Evolutionary conservation across 108 stramenopile species (phyloP).

Genomic region (Skeletonema grethae): DNA sequence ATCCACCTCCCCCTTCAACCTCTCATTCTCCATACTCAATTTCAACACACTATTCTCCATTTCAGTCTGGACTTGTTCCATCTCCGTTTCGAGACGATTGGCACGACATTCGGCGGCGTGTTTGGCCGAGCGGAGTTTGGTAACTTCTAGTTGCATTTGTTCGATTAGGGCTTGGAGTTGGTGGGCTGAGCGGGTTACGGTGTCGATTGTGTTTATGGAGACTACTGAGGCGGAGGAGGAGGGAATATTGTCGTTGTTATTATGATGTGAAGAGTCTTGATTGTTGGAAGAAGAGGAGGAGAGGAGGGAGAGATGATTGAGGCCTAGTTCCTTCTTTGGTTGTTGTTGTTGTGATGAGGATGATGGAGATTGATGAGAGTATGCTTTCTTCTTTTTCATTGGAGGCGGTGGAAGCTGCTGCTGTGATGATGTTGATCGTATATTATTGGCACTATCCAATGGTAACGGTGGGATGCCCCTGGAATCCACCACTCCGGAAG

Average conservation of each 20-base stretch:
- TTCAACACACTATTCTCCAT: neutral
- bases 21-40: neutral
- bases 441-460: neutral
- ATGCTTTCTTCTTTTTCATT: neutral
- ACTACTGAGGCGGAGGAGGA: neutral
- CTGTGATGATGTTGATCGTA: neutral
- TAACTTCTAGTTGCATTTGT: neutral
- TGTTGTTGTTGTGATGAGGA: neutral
- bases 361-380: no score
- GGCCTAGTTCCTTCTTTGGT: neutral
- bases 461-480: neutral
- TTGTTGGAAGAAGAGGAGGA: neutral
- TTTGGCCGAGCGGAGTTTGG: conserved; percentile 1
- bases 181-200: neutral
- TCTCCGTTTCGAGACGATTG: neutral
- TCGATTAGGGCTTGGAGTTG: neutral
- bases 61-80: neutral
- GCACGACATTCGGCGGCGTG: neutral
- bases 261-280: neutral
- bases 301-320: conserved; percentile 5
- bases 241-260: neutral
- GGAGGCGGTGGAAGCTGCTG: neutral
- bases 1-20: neutral
- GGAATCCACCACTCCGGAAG: neutral
- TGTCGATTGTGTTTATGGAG: neutral